Conservation (phyloP, 352 stramenopile genomes). For the Pythium monospermum region DNA sequence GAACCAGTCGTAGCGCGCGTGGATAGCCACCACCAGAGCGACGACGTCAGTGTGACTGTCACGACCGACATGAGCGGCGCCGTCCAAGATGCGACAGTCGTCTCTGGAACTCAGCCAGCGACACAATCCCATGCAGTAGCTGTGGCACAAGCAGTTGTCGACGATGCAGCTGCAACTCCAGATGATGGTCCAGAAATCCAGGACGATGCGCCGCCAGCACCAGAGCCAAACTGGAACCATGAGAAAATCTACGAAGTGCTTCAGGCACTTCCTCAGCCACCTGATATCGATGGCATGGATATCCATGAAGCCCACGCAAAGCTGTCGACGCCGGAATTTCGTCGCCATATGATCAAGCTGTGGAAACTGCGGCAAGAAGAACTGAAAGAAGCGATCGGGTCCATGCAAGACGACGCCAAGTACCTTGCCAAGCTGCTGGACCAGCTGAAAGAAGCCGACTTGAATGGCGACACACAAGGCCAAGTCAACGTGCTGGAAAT, state of each 20-base stretch:
- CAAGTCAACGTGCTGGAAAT: constrained; percentile 60
- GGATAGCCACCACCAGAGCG: constrained; percentile 21
- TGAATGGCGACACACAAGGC: constrained; percentile 34
- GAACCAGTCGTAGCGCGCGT: constrained; percentile 30
- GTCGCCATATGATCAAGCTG: constrained; percentile 60
- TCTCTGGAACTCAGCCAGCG: background rate
- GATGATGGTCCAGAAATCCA: constrained; percentile 5
- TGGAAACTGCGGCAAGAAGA: constrained; percentile 82
- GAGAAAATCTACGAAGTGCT: constrained; percentile 86
- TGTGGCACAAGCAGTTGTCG: constrained; percentile 20
- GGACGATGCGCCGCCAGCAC: constrained; percentile 27
- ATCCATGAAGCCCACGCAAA: constrained; percentile 71
- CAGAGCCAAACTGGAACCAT: constrained; percentile 72
- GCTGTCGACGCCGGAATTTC: constrained; percentile 64
- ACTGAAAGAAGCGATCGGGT: constrained; percentile 69
- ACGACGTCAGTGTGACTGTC: constrained; percentile 47
- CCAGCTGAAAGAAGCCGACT: constrained; percentile 57
- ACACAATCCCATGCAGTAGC: constrained; percentile 12
- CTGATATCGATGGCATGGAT: constrained; percentile 68
- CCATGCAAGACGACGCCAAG: constrained; percentile 78
- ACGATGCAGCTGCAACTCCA: constrained; percentile 17
- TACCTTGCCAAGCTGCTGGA: constrained; percentile 71
- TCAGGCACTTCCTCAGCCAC: constrained; percentile 67
- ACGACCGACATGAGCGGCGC: constrained; percentile 50
- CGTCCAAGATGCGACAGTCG: constrained; percentile 23